Conservation (phyloP, 306 rosid genomes). For the Malus domestica region DNA sequence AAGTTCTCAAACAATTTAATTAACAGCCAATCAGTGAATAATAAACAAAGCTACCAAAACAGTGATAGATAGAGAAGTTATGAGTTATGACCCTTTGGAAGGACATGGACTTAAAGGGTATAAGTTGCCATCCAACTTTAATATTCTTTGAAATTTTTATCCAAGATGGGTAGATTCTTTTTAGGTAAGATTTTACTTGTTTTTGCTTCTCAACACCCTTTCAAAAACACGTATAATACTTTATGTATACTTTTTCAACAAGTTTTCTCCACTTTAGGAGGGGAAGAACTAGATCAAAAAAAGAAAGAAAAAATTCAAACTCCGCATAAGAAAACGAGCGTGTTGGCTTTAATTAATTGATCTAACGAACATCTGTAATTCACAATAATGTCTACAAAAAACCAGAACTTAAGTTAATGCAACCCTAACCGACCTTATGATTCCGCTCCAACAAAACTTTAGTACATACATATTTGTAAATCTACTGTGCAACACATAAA, state of each 20-base stretch:
- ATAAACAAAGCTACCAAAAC: background rate
- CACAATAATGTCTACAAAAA: background rate
- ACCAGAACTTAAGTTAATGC: background rate
- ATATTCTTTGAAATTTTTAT: background rate
- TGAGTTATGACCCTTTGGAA: background rate
- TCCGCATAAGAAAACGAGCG: too few species aligned
- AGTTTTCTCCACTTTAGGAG: too few species aligned
- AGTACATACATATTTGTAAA: too few species aligned
- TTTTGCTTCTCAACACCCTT: background rate
- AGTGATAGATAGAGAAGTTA: background rate
- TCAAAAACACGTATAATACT: too few species aligned
- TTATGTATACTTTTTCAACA: too few species aligned
- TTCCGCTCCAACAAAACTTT: background rate
- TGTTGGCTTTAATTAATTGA: accelerated
- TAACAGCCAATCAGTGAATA: background rate
- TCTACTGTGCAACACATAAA: too few species aligned
- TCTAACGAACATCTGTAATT: background rate
- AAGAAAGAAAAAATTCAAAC: too few species aligned
- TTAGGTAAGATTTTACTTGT: background rate
- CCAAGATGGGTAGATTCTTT: background rate
- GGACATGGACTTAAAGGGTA: background rate
- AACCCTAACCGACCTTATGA: background rate
- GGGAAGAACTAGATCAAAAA: too few species aligned
- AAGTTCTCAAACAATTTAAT: background rate
- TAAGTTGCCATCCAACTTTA: background rate